Evolutionary conservation across 2,329 filamentous ascomycete genomes (phyloP), one percentile per base, ranked within the genome.

Genomic region (Albophoma yamanashiensis): DNA sequence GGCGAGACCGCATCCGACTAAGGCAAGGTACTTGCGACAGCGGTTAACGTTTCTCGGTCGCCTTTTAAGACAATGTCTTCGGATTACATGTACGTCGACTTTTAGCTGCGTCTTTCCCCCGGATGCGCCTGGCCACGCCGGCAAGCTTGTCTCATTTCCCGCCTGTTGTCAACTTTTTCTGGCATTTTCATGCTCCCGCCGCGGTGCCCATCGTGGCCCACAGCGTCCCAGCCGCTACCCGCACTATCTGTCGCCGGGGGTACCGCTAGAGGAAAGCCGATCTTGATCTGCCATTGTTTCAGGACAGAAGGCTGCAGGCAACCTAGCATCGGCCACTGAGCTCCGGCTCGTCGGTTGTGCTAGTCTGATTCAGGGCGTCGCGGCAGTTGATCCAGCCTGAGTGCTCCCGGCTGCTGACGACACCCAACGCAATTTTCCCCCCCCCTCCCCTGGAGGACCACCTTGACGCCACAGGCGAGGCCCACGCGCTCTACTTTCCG

Each of bases 271-370:
- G 45, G 40, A 17, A 56, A 58, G 64, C 59, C 58, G 61, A 66
- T 66, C 63, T 65, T 63, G 64, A 66, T 66, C 62, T 67, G 60
- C 64, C 57, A 59, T 60, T 62, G 63, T 65, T 64, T 65, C 64
- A 67, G 62, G 52, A 63, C 57, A n/a, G 43, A 40, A 40, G 56
- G 53, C 34, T 60, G 55, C 45, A 50, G 27, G 25, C 25, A 7
- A 50, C 27, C 22, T 20, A n/a, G n/a, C n/a, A n/a, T n/a, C n/a
- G 25, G 45, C 25, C 47, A 52, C 5, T 20, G 25, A 20, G 17
- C 4, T 12, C 50, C 47, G 45, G 27, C 47, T 20, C 47, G 31
- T n/a, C 27, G 27, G 27, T 7, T 27, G 8, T 52, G 27, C 47
- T 52, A 34, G 27, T n/a, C 47, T 52, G 47, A 52, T 50, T 31